Conservation (phyloP, 768 basidiomycete species). For the Suillus subalutaceus region DNA sequence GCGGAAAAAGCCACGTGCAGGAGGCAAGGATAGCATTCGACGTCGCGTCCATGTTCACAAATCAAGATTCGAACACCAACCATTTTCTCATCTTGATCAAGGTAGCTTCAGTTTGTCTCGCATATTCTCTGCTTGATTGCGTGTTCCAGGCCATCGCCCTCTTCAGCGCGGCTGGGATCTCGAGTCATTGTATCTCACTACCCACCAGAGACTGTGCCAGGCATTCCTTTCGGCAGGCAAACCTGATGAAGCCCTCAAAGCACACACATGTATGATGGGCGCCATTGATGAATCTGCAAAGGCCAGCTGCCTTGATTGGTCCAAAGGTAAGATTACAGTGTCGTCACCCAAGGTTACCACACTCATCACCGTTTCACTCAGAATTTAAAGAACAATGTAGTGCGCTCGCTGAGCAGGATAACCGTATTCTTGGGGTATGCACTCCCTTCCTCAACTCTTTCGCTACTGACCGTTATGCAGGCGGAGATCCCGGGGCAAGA, state of each 20-base stretch:
- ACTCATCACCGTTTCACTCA: neutral
- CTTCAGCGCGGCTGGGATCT: neutral
- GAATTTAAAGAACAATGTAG: neutral
- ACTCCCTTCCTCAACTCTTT: neutral
- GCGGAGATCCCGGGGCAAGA: neutral
- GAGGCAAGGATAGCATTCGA: neutral
- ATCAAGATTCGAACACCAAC: neutral
- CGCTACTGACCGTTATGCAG: neutral
- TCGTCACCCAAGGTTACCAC: neutral
- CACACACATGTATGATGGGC: neutral
- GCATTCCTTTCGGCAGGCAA: neutral
- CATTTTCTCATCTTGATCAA: neutral
- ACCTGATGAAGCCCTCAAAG: neutral
- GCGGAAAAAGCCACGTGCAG: neutral
- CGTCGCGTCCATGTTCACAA: neutral
- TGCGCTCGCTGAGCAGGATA: neutral
- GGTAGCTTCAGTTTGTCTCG: neutral
- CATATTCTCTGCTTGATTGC: neutral
- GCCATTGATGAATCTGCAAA: neutral
- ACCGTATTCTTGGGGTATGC: neutral
- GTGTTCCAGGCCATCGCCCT: neutral
- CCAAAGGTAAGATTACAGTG: neutral
- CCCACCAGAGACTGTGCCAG: neutral
- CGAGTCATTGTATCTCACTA: neutral
- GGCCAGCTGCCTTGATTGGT: neutral